Base-by-base conservation (phyloP, 2,329 filamentous ascomycete genomes). In the Curvularia lunata region DNA sequence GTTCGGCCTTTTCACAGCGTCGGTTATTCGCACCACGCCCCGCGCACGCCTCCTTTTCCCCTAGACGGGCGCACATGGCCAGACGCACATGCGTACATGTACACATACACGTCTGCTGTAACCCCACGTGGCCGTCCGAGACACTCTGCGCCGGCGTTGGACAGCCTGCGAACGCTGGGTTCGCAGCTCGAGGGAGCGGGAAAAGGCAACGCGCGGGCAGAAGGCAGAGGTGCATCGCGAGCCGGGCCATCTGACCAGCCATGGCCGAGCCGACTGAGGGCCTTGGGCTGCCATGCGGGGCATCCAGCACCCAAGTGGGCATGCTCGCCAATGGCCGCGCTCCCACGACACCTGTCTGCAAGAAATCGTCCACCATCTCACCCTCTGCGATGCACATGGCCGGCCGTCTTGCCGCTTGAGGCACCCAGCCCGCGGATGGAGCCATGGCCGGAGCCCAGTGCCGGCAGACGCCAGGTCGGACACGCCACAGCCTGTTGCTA, bases 391-490 rank as follows among this genome's bases (percentile, higher is more conserved):
- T 28, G 32, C 25, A 41, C 23, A 37, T 45, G 52, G 23, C 49
- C 72, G 71, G 71, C 62, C 58, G 65, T 74, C 48, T 54, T 75
- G 59, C 71, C 71, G 59, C 45, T 72, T 64, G 47, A 57, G 67
- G 68, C 50, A 52, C 52, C 58, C 63, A 59, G 60, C 55, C 60
- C 67, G 72, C 70, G 70, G 67, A 6, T 25, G 4, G 23, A 25
- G 1, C 6, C 6, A 6, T 25, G 1, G 23, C 6, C 23, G 23
- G 23, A 25, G 23, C 23, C 23, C 23, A 25, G 23, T 25, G 23
- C 23, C 23, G 23, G 6, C 23, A 25, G 23, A 6, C 23, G 23
- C n/a, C n/a, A n/a, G n/a, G n/a, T n/a, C n/a, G n/a, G n/a, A 25
- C 23, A 25, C 23, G 23, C 4, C 23, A 25, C 23, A 4, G 23